Evolutionary conservation across 2,329 filamentous ascomycete genomes (phyloP).

Genomic region (Nannizzia gypsea): DNA sequence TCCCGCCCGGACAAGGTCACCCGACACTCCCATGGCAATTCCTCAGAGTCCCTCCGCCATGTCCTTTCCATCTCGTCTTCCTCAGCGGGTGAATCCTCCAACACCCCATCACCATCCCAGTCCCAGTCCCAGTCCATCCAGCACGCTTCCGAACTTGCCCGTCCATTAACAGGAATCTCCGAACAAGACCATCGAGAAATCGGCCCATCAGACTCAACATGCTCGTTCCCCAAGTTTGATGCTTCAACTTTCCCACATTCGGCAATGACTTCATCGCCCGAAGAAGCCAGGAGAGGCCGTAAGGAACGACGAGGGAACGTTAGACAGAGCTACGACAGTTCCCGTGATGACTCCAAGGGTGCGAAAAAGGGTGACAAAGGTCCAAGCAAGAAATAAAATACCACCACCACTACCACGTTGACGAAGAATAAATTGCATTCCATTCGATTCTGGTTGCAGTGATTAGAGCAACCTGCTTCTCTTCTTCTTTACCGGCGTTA

Average conservation of each 20-base stretch:
- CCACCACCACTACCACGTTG: not conserved
- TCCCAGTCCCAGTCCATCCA: not conserved
- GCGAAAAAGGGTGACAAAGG: not conserved
- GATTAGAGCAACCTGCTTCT: not conserved
- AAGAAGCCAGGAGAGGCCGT: not conserved
- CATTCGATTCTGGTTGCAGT: not conserved
- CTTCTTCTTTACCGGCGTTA: not conserved
- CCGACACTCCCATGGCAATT: not conserved
- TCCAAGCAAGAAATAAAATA: not conserved
- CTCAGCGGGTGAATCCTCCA: not conserved
- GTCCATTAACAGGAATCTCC: not conserved
- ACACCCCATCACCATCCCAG: not conserved
- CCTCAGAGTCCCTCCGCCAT: slow-evolving; percentile 1
- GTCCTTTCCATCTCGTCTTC: slow-evolving; percentile 1
- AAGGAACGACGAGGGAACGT: not conserved
- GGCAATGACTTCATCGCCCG: not conserved
- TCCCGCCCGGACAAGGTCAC: not conserved
- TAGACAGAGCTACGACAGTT: not conserved
- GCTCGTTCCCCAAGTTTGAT: not conserved
- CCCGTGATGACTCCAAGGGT: not conserved
- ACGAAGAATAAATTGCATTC: not conserved
- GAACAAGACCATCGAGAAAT: not conserved
- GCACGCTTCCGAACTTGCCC: not conserved
- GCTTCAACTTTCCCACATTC: not conserved
- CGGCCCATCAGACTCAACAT: not conserved